Percentiles rank a stretch among this genome's conserved stretches.
Evolutionary conservation across 352 stramenopile species (phyloP).

Genomic region (Phytophthora foliorum): DNA sequence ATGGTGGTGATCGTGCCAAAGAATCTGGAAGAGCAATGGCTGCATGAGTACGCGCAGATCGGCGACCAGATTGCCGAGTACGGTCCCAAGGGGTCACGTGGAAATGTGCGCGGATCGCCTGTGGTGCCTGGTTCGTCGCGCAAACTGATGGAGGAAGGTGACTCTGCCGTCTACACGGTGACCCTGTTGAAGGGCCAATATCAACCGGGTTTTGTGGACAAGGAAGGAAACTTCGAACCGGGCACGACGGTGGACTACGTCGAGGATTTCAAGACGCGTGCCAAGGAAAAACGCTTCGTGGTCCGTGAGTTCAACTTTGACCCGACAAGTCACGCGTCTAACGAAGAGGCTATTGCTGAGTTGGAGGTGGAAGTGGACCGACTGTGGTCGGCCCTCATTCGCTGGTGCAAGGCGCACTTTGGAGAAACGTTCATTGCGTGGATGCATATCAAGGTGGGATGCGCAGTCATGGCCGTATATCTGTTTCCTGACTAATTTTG

Average conservation of each 20-base stretch:
- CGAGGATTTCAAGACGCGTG: constrained; percentile 94
- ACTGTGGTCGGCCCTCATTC: constrained; percentile 94
- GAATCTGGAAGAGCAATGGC: constrained; percentile 91
- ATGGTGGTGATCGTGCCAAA: constrained; percentile 96
- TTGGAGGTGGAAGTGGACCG: constrained; percentile 94
- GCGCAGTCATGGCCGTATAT: not conserved
- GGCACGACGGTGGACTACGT: constrained; percentile 96
- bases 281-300: constrained; percentile 95
- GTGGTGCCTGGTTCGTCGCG: constrained; percentile 95
- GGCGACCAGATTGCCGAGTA: constrained; percentile 92
- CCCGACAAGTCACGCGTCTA: constrained; percentile 86
- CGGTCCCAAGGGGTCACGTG: constrained; percentile 91
- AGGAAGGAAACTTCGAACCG: constrained; percentile 91
- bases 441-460: constrained; percentile 98
- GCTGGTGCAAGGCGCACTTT: constrained; percentile 99
- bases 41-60: constrained; percentile 90
- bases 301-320: constrained; percentile 95
- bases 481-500: not conserved
- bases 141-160: constrained; percentile 93
- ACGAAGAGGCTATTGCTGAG: constrained; percentile 89
- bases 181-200: constrained; percentile 97
- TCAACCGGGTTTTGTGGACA: constrained; percentile 84
- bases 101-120: constrained; percentile 94
- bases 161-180: constrained; percentile 95
- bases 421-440: constrained; percentile 98